Evolutionary conservation across 768 basidiomycete genomes (phyloP).

Genomic region (Termitomyces sp.): DNA sequence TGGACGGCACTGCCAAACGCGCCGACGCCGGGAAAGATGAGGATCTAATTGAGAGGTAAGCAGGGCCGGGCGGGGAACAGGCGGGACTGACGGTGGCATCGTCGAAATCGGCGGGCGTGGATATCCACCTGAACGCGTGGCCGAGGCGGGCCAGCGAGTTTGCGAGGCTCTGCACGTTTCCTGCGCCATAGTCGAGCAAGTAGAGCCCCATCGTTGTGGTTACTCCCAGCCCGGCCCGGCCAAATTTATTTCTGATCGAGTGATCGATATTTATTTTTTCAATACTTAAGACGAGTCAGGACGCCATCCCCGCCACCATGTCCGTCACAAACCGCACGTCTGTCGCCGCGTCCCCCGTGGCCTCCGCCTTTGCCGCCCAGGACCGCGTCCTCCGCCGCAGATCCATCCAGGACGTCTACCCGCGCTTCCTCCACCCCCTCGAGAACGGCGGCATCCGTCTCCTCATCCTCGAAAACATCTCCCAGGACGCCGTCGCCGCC

Average conservation of each 20-base stretch:
- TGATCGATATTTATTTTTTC: constrained; percentile 12
- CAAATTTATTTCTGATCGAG: constrained; percentile 1
- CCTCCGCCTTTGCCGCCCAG: constrained; percentile 26
- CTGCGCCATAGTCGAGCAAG: constrained; percentile 95
- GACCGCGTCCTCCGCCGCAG: constrained; percentile 35
- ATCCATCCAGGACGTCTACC: constrained; percentile 35
- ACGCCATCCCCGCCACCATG: constrained; percentile 30
- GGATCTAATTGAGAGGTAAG: constrained; percentile 49
- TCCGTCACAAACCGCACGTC: constrained; percentile 30
- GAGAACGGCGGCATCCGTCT: constrained; percentile 80
- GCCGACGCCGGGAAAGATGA: constrained; percentile 97
- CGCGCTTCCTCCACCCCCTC: constrained; percentile 67
- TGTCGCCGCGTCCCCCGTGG: constrained; percentile 50
- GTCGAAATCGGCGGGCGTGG: constrained; percentile 72
- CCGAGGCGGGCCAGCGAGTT: constrained; percentile 86
- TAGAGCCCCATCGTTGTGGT: constrained; percentile 47
- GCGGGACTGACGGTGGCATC: constrained; percentile 75
- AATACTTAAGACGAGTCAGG: constrained; percentile 6
- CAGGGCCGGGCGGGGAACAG: constrained; percentile 7
- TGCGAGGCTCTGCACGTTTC: constrained; percentile 90
- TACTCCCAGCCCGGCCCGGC: neutral
- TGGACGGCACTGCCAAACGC: constrained; percentile 86
- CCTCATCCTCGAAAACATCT: constrained; percentile 93
- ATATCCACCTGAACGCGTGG: constrained; percentile 86
- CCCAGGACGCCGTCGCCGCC: constrained; percentile 76